Conservation (phyloP, 2,329 filamentous ascomycete genomes). For the Microcyclospora tardicrescens region DNA sequence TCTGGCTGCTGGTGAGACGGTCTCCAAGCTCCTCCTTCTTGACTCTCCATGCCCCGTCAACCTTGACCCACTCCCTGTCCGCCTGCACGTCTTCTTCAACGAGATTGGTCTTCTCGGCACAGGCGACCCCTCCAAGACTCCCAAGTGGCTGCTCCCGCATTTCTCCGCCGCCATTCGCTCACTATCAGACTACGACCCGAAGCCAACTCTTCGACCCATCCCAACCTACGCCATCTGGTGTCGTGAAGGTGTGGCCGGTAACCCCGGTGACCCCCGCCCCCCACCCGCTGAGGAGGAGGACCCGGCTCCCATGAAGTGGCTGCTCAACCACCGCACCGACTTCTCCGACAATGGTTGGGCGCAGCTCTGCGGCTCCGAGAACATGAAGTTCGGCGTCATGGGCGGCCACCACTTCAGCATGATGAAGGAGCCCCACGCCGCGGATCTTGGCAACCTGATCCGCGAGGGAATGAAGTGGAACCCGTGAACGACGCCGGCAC, state of each 20-base stretch:
- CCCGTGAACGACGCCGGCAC: slow-evolving; percentile 5
- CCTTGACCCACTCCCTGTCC: slow-evolving; percentile 37
- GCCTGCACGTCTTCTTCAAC: slow-evolving; percentile 60
- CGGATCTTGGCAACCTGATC: slow-evolving; percentile 29
- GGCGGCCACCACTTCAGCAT: slow-evolving; percentile 63
- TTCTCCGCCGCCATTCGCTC: slow-evolving; percentile 57
- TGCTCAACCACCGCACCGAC: slow-evolving; percentile 60
- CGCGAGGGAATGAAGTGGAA: slow-evolving; percentile 27
- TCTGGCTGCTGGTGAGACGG: slow-evolving; percentile 34
- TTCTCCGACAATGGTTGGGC: slow-evolving; percentile 60
- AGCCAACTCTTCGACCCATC: slow-evolving; percentile 49
- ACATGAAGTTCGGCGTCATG: slow-evolving; percentile 54
- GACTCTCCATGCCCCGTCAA: slow-evolving; percentile 41
- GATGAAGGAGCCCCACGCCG: slow-evolving; percentile 49
- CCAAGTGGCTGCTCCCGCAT: slow-evolving; percentile 61
- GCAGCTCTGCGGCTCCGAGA: slow-evolving; percentile 47
- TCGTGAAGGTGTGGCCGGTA: slow-evolving; percentile 57
- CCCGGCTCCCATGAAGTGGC: slow-evolving; percentile 46
- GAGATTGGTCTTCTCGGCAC: slow-evolving; percentile 59
- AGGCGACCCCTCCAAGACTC: slow-evolving; percentile 45
- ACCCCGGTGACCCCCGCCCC: slow-evolving; percentile 52
- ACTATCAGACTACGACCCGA: slow-evolving; percentile 55
- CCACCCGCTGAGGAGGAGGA: slow-evolving; percentile 46
- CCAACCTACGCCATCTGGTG: slow-evolving; percentile 57
- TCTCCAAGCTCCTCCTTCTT: slow-evolving; percentile 39